Percentiles rank a stretch among this genome's conserved stretches.
These are phyloP conservation scores for Aspergillus sp. DNA, from an alignment of 2,329 filamentous ascomycete species.

Conservation along the genomic window DNA sequence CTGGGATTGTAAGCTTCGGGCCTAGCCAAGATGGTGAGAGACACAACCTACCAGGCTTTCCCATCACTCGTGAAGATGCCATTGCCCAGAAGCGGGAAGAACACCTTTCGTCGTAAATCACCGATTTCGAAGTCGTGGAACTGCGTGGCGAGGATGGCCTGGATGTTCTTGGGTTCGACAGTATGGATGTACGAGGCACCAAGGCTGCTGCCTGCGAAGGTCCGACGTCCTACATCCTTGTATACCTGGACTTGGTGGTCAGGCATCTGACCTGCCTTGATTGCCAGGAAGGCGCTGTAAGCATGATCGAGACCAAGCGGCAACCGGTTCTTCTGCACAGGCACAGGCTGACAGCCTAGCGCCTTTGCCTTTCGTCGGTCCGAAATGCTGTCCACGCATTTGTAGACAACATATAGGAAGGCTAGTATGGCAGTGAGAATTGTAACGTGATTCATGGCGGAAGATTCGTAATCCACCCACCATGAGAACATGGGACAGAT, in stretches of 20 bases:
- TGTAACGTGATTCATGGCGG: not conserved
- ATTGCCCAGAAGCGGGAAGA: not conserved
- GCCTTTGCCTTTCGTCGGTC: not conserved
- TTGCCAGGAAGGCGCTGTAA: not conserved
- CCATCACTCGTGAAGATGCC: not conserved
- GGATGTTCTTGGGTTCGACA: constrained; percentile 54
- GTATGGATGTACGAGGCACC: not conserved
- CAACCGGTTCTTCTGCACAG: not conserved
- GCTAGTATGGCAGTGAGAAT: not conserved
- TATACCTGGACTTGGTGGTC: not conserved
- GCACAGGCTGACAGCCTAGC: not conserved
- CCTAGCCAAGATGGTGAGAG: no score
- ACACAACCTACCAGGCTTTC: not conserved
- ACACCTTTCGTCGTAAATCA: not conserved
- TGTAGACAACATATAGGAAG: not conserved
- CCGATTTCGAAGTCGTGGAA: constrained; percentile 51
- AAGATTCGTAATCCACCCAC: not conserved
- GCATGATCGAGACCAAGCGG: not conserved
- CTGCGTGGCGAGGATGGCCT: constrained; percentile 54
- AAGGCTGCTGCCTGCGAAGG: not conserved
- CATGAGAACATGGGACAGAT: no score
- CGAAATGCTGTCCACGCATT: not conserved
- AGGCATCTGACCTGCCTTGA: not conserved
- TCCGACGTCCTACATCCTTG: not conserved
- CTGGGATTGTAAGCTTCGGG: no score